Base-by-base conservation (phyloP, 352 stramenopile species). In the Phytophthora citricola region DNA sequence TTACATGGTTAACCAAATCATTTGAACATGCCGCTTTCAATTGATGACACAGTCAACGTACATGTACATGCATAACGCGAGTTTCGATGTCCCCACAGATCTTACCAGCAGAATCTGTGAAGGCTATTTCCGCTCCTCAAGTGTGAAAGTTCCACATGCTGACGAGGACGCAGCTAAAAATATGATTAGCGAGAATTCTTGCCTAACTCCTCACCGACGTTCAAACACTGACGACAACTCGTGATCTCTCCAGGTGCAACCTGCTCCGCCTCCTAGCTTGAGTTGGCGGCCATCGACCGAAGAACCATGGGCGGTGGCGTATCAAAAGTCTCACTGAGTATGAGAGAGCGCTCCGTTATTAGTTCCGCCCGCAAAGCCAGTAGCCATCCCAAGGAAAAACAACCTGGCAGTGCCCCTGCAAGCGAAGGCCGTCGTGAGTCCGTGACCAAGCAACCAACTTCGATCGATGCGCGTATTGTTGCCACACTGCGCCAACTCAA, bases 381-480 rank as follows among this genome's bases (percentile, higher is more conserved):
- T 46, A 64, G 38, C 17, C 40, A 65, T 11, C n/a, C 39, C 32
- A 64, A 59, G 26, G 45, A 41, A 5, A 54, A 46, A 47, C 58
- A 63, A 36, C 10, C 24, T 14, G 47, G 43, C 15, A 54, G 44
- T 38, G 38, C 12, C 14, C 29, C 68, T 39, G 47, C 39, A 34
- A 58, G 62, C 22, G 45, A 73, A 1, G 68, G 58, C 15, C 67
- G 71, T 24, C 68, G 63, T 17, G 68, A 73, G 12, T 76, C 68
- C 41, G 24, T 26, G 24, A 70, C 55, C 24, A 89, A 85, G 54
- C 41, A 65, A 10, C n/a, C 56, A 27, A 90, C 84, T 8, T 73
- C 68, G 15, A 92, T 92, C 47, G 79, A 92, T 43, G 74, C 63
- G 2, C 85, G 85, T 9, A 93, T 94, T 44, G 48, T 93, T 2